Conservation (phyloP, 2,329 filamentous ascomycete genomes). For the Endoconidiophora polonica region DNA sequence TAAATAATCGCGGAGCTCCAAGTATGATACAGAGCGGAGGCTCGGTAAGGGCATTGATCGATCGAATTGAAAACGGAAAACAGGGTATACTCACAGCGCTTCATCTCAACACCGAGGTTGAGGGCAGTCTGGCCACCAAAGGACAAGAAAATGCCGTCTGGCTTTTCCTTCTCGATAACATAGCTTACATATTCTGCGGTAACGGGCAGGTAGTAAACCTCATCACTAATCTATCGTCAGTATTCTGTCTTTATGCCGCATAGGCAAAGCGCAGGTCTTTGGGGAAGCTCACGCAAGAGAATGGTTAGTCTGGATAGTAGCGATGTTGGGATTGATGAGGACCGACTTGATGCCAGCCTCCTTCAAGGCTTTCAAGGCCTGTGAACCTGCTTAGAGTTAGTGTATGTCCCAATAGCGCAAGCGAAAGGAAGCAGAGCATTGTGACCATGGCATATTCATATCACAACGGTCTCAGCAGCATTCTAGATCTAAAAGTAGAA, state of each 20-base stretch:
- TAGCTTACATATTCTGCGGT: constrained; percentile 96
- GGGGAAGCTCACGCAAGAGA: constrained; percentile 43
- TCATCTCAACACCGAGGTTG: constrained; percentile 93
- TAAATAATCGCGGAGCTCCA: constrained; percentile 4
- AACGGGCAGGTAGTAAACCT: constrained; percentile 95
- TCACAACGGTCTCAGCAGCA: too few relatives aligned
- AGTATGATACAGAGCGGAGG: constrained; percentile 2
- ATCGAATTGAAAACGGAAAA: background rate
- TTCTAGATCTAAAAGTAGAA: background rate
- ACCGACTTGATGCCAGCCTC: constrained; percentile 85
- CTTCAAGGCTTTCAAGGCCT: constrained; percentile 92
- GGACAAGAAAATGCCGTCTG: constrained; percentile 92
- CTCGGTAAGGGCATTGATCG: background rate
- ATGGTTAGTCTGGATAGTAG: constrained; percentile 95
- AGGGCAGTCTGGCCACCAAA: constrained; percentile 96
- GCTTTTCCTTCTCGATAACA: constrained; percentile 89
- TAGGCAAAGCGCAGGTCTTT: background rate
- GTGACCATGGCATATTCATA: background rate
- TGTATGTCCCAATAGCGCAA: background rate
- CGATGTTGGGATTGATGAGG: constrained; percentile 95
- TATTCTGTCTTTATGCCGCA: background rate
- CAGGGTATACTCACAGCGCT: constrained; percentile 38
- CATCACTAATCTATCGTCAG: constrained; percentile 33
- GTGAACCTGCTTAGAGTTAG: constrained; percentile 47
- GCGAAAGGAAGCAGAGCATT: background rate